Evolutionary conservation across 768 basidiomycete species (phyloP).

Genomic region (Suillus discolor): DNA sequence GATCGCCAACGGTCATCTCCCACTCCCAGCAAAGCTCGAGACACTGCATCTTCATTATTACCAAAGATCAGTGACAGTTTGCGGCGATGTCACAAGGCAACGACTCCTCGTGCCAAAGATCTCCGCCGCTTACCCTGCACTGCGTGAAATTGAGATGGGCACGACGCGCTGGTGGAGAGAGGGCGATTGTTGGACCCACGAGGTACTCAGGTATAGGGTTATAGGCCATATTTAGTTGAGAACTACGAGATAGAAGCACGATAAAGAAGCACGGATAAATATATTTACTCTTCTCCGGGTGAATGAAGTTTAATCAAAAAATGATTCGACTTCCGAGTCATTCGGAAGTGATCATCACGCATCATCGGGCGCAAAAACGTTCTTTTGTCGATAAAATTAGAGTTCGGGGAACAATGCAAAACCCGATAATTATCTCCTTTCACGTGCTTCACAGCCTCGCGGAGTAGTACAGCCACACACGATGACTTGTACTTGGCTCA

Average conservation of each 20-base stretch:
- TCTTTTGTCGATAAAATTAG: background rate
- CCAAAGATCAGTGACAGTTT: background rate
- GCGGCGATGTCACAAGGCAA: background rate
- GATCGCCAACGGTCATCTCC: constrained; percentile 1
- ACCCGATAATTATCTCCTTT: no score
- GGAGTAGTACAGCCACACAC: background rate
- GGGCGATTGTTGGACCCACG: background rate
- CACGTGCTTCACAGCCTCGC: background rate
- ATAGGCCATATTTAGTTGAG: background rate
- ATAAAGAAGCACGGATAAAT: background rate
- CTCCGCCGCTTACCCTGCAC: background rate
- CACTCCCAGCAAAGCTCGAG: background rate
- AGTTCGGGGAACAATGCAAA: background rate
- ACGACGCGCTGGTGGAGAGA: constrained; percentile 1
- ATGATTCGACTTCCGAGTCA: background rate
- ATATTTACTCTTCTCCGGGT: background rate
- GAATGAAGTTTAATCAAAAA: background rate
- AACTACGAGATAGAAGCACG: background rate
- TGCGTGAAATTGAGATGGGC: constrained; percentile 1
- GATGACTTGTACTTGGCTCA: background rate
- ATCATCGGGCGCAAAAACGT: background rate
- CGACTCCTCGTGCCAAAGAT: background rate
- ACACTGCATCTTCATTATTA: background rate
- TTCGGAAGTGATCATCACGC: background rate
- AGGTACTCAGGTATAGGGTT: background rate